A percentile compares a stretch with the other conserved stretches of the same genome.
Evolutionary conservation across 768 basidiomycete genomes (phyloP).

Genomic region (Russula sp.): DNA sequence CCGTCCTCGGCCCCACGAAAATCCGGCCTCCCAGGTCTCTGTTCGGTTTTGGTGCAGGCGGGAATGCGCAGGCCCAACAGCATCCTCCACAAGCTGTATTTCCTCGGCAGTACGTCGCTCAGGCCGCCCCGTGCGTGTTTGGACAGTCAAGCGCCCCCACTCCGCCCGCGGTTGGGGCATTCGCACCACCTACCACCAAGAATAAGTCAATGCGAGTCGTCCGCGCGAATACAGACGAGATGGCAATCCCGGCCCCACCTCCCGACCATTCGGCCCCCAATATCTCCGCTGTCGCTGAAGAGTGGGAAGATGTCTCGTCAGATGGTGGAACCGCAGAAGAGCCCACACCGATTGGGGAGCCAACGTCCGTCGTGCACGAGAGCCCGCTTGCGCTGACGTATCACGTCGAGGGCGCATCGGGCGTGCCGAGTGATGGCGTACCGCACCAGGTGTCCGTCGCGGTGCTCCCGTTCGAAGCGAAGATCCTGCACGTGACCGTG

Average conservation of each 20-base stretch:
- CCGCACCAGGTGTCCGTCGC: slow-evolving; percentile 52
- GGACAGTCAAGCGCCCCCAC: not conserved
- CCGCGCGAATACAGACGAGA: too few relatives aligned
- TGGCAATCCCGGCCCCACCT: not conserved
- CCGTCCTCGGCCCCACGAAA: slow-evolving; percentile 15
- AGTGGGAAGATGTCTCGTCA: not conserved
- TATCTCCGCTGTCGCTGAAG: not conserved
- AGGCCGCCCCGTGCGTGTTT: too few relatives aligned
- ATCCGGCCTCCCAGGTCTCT: not conserved
- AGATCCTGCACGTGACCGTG: slow-evolving; percentile 43
- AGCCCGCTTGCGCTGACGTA: slow-evolving; percentile 50
- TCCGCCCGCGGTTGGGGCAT: too few relatives aligned
- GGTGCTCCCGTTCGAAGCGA: slow-evolving; percentile 15
- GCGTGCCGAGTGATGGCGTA: slow-evolving; percentile 50
- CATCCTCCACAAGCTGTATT: not conserved
- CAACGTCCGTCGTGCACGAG: slow-evolving; percentile 42
- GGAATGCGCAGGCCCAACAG: not conserved
- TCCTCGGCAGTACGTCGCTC: too few relatives aligned
- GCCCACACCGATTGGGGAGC: slow-evolving; percentile 27
- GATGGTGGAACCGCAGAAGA: not conserved
- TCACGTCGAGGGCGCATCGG: slow-evolving; percentile 43
- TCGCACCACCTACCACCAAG: too few relatives aligned
- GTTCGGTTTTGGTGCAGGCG: not conserved
- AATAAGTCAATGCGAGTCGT: too few relatives aligned
- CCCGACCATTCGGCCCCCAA: not conserved